Evolutionary conservation across 2,329 filamentous ascomycete genomes (phyloP), one percentile per base, ranked within the genome.

Genomic region (Penicillium sp.): DNA sequence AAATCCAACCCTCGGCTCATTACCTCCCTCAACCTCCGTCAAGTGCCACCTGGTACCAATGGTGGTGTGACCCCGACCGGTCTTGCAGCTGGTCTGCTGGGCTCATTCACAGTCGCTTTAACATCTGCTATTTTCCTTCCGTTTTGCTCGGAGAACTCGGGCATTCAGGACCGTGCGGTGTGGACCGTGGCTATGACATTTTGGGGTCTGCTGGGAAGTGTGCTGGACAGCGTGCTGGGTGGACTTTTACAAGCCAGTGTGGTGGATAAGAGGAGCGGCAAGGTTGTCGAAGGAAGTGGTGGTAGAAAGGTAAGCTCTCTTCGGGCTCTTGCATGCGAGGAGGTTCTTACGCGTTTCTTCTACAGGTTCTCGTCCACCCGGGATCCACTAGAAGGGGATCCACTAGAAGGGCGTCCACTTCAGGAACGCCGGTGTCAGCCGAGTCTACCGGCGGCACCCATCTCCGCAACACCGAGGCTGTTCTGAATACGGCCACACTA

Each of bases 41-140:
- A 82, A 56, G 93, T 97, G 0, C 91, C 93, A 0, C 86, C 82
- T 1, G 93, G 93, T 43, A 97, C 93, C 37, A 98, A 98, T 66
- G 93, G 93, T 28, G 93, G 92, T 13, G 88, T 98, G 7, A 95
- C 89, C 0, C 59, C 83, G 0, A 75, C 81, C 40, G 93, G 93
- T 0, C 74, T 95, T 0, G 72, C 76, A 0, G 88, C 89, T 1
- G 91, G 90, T 0, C 67, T 88, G 18, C 66, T 88, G 0, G 91
- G 91, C 3, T 85, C 88, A 8, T 79, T 87, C 33, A 71, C 79
- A 49, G 77, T 92, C 41, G 83, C 91, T 5, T 76, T 86, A 23
- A 82, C 83, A 0, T 81, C 89, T 2, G 76, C 84, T 40, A 55
- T 87, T 7, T 78, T 91, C 42, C 66, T 91, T 20, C 88, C 89